These are phyloP conservation scores for Quercus dentata DNA, from an alignment of 306 rosid species.

Conservation along the genomic window DNA sequence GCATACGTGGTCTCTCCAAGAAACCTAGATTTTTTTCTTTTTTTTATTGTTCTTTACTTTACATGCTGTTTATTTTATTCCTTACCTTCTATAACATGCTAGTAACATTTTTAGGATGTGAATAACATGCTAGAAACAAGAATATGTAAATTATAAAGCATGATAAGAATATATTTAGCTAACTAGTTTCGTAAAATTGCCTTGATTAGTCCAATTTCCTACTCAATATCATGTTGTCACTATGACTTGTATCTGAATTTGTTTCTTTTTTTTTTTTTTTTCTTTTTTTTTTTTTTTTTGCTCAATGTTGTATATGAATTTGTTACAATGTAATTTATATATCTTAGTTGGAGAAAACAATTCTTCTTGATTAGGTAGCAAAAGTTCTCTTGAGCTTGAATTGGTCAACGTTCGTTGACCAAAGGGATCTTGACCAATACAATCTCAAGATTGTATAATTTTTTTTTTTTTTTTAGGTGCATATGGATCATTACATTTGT, in stretches of 20 bases:
- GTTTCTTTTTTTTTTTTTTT: no score
- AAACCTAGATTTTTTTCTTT: no score
- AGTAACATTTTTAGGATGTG: no score
- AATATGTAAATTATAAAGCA: no score
- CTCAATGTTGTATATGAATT: no score
- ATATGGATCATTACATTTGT: background rate
- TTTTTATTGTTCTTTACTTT: no score
- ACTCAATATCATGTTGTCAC: background rate
- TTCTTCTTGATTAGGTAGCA: background rate
- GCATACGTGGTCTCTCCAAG: no score
- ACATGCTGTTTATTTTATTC: no score
- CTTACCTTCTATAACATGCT: no score
- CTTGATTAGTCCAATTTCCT: slow-evolving; percentile 14
- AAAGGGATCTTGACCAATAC: slow-evolving; percentile 36
- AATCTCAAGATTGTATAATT: slow-evolving; percentile 15
- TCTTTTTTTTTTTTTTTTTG: no score
- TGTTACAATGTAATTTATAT: background rate
- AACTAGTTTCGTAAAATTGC: background rate
- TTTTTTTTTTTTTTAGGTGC: background rate
- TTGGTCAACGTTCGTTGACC: slow-evolving; percentile 35
- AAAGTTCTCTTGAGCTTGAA: slow-evolving; percentile 4
- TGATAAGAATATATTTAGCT: no score
- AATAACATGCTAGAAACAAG: no score
- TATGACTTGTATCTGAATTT: background rate
- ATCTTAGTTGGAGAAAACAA: background rate